phyloP scores from a whole-genome alignment of 2,329 filamentous ascomycete species.

The Diaporthe nobilis region DNA sequence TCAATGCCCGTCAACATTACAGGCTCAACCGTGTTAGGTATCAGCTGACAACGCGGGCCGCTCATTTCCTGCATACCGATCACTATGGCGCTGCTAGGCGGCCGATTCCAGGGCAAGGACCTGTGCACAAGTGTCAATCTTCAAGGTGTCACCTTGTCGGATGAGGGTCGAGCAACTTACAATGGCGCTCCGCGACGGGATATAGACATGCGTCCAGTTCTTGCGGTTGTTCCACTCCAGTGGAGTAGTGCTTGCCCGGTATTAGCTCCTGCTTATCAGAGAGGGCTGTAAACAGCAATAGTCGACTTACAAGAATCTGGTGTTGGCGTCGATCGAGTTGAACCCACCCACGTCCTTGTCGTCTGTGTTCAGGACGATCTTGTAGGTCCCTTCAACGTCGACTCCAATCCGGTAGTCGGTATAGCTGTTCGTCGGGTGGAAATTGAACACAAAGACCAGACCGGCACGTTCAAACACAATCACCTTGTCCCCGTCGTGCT shows the following conservation, averaged over 20 bases:
- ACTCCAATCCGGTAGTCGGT: conserved; percentile 94
- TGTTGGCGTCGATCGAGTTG: conserved; percentile 81
- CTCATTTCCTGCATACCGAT: not conserved
- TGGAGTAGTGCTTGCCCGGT: conserved; percentile 73
- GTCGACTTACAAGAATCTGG: conserved; percentile 77
- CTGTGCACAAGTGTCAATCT: conserved; percentile 52
- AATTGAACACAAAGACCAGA: conserved; percentile 95
- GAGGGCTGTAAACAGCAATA: not conserved
- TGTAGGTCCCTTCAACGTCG: conserved; percentile 87
- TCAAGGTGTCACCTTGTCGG: not conserved
- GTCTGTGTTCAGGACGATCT: conserved; percentile 88
- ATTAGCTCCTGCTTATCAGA: not conserved
- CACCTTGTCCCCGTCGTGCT: conserved; percentile 94
- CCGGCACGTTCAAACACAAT: conserved; percentile 95
- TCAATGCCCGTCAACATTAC: not conserved
- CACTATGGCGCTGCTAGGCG: conserved; percentile 42
- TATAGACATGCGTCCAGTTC: conserved; percentile 94
- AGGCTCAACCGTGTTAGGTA: not conserved
- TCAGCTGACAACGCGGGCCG: not conserved
- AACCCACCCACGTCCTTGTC: conserved; percentile 83
- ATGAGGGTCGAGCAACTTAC: conserved; percentile 64
- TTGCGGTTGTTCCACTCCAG: conserved; percentile 90
- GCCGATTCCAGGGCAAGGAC: conserved; percentile 67
- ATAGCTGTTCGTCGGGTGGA: conserved; percentile 87
- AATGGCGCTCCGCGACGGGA: conserved; percentile 86